A percentile compares a stretch with the other conserved stretches of the same genome.
Evolutionary conservation across 257 asterid species (phyloP).

Genomic region (Nicotiana obtusifolia): DNA sequence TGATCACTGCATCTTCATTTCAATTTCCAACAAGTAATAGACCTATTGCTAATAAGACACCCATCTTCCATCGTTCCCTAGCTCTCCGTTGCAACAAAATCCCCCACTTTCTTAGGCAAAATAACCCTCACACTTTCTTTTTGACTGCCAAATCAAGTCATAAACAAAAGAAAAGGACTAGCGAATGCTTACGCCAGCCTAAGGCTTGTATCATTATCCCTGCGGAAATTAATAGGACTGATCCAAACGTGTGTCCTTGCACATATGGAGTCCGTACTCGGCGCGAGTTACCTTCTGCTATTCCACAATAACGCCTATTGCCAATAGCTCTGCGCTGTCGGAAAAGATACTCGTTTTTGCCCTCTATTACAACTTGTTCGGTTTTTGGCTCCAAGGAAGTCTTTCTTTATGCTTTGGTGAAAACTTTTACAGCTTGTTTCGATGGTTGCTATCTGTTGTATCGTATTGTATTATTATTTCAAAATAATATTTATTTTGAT

Average conservation of each 20-base stretch:
- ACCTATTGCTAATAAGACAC: not conserved
- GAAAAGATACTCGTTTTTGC: not conserved
- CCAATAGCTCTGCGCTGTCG: not conserved
- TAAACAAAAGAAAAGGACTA: not conserved
- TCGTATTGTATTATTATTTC: too few relatives aligned
- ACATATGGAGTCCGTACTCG: not conserved
- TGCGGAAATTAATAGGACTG: not conserved
- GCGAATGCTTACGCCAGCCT: conserved; percentile 20
- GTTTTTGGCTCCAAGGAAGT: too few relatives aligned
- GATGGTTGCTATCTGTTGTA: too few relatives aligned
- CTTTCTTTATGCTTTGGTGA: too few relatives aligned
- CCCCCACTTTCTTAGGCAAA: conserved; percentile 30
- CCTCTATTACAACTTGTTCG: too few relatives aligned
- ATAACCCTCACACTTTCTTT: not conserved
- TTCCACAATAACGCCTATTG: not conserved
- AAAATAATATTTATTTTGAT: too few relatives aligned
- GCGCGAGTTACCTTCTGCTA: not conserved
- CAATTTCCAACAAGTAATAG: conserved; percentile 21
- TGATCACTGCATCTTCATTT: not conserved
- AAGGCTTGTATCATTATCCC: not conserved
- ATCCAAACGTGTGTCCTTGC: conserved; percentile 3
- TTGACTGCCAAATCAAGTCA: conserved; percentile 24
- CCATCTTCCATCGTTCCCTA: too few relatives aligned
- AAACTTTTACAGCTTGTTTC: too few relatives aligned
- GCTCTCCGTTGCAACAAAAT: not conserved